phyloP scores from a whole-genome alignment of 2,329 filamentous ascomycete genomes.

The Penicillium sp. region DNA sequence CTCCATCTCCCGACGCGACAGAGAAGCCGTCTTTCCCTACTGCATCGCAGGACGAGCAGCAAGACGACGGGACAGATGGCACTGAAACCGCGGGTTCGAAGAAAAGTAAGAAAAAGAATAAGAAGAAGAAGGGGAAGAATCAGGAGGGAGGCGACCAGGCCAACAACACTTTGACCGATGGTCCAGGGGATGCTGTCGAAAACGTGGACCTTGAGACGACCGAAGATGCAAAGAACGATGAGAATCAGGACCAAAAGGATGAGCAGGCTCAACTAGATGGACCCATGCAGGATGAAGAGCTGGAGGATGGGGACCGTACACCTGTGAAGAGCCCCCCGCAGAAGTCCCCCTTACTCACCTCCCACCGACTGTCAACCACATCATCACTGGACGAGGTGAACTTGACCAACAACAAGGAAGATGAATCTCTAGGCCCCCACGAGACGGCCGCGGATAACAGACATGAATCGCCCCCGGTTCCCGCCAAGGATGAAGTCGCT shows the following conservation, averaged over 20 bases:
- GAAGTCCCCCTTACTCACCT: constrained; percentile 58
- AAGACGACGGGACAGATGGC: constrained; percentile 12
- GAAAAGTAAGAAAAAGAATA: constrained; percentile 19
- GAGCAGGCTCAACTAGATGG: constrained; percentile 7
- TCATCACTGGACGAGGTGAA: constrained; percentile 68
- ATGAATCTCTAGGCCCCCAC: constrained; percentile 35
- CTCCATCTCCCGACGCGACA: constrained; percentile 41
- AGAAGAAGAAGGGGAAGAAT: constrained; percentile 17
- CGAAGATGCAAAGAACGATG: constrained; percentile 2
- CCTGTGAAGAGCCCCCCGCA: constrained; percentile 40
- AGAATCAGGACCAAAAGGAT: constrained; percentile 12
- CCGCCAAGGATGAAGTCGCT: constrained; percentile 37
- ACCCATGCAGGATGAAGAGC: constrained; percentile 5
- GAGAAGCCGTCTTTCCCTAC: constrained; percentile 36
- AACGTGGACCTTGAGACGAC: constrained; percentile 15
- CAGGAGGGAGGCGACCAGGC: constrained; percentile 2
- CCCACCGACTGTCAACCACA: constrained; percentile 59
- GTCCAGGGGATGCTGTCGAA: constrained; percentile 17
- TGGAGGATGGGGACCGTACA: constrained; percentile 34
- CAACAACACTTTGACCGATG: constrained; percentile 15
- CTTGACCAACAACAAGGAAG: constrained; percentile 64
- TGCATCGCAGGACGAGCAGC: constrained; percentile 31
- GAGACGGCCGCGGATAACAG: constrained; percentile 30
- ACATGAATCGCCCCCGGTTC: constrained; percentile 35
- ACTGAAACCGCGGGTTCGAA: constrained; percentile 8